Percentiles rank a stretch among this genome's conserved stretches.
phyloP scores from a whole-genome alignment of 31 red algal species.

The Bonnemaisonia californica region DNA sequence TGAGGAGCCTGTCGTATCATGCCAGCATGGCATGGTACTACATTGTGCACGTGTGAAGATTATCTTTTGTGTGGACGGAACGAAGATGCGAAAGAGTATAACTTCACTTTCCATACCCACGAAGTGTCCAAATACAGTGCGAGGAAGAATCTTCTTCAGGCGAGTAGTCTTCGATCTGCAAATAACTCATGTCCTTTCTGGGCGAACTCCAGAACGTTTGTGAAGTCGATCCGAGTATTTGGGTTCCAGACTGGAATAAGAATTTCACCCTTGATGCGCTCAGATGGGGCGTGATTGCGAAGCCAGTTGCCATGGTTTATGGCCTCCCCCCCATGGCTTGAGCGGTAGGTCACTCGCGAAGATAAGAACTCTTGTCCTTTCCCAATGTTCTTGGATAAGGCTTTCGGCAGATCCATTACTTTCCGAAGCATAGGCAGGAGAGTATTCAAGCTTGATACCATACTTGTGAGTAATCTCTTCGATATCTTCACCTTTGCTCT shows the following conservation, averaged over 20 bases:
- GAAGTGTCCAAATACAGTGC: conserved; percentile 18
- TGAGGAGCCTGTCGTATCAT: too few relatives aligned
- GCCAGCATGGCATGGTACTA: too few relatives aligned
- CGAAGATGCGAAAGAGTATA: not conserved
- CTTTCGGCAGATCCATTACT: conserved; percentile 42
- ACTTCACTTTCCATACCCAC: not conserved
- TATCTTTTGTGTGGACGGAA: not conserved
- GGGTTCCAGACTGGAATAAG: conserved; percentile 16
- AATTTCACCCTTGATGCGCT: conserved; percentile 12
- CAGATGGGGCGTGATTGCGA: conserved; percentile 25
- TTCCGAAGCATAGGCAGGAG: conserved; percentile 30
- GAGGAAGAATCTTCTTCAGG: conserved; percentile 3
- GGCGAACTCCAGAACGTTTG: not conserved
- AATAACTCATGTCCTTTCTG: conserved; percentile 2
- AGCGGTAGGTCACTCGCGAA: conserved; percentile 28
- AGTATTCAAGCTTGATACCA: too few relatives aligned
- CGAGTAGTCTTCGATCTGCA: not conserved
- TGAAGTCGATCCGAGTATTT: not conserved
- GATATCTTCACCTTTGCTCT: conserved; percentile 2
- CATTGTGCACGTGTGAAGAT: too few relatives aligned
- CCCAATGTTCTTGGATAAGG: conserved; percentile 59
- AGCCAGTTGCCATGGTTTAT: conserved; percentile 49
- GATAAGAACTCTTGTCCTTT: conserved; percentile 26
- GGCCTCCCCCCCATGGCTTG: conserved; percentile 31
- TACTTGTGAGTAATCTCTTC: too few relatives aligned